Base-by-base conservation (phyloP, 139 green algal species). In the Nannochloris sp. region DNA sequence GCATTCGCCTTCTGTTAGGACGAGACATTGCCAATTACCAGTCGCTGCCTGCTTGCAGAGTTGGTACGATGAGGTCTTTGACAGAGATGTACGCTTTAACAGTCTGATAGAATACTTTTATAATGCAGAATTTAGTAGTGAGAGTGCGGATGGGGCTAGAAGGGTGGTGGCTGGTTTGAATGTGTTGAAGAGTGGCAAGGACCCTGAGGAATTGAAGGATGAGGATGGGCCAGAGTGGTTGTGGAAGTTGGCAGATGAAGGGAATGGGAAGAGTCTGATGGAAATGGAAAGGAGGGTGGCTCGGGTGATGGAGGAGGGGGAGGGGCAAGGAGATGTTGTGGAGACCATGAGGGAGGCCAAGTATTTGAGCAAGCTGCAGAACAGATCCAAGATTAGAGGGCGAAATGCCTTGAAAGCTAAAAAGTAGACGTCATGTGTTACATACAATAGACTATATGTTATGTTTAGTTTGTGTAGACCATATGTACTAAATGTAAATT, bases 191-290 rank as follows among this genome's bases (percentile, higher is more conserved):
- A 65, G 68, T 40, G 70, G 71, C 3, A 44, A 29, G n/a, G 75
- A 82, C 51, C 75, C 75, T 23, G 31, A 76, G 4, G 26, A 83
- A 36, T 51, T 63, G 23, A 20, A 68, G 5, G 61, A 82, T 43
- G 68, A 65, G 33, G 66, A 82, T 33, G 69, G 66, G 16, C 75
- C 75, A 13, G 74, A 73, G 3, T 82, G 75, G 75, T 48, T 82
- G 36, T 82, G 75, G 75, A 33, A 66, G 44, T 62, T 82, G 26
- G 59, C 59, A 5, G 28, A 69, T 56, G 58, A 58, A 9, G 59
- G 66, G n/a, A 20, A 53, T 20, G 12, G 23, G 6, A 77, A 72
- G 40, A 73, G 65, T 17, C 43, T 78, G 36, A 50, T 45, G n/a
- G 71, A 78, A 30, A 30, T 78, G 48, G 49, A 55, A 40, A 45